Evolutionary conservation across 371 early-diverging fungal genomes (phyloP).

Genomic region (Chytridiales sp.): DNA sequence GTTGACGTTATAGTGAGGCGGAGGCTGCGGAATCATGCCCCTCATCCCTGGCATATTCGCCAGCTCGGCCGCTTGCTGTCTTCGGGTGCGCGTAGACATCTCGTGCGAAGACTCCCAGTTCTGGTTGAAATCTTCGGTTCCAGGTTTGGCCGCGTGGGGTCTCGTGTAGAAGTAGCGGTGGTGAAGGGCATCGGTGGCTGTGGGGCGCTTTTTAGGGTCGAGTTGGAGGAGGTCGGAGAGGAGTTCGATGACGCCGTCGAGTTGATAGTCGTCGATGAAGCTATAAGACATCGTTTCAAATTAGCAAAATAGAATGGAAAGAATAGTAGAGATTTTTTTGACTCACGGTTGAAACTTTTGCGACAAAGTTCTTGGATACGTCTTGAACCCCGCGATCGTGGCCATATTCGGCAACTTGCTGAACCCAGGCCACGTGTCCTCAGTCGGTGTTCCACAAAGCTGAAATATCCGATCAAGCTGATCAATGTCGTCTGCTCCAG

Average conservation of each 20-base stretch:
- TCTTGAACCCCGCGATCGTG: slow-evolving; percentile 30
- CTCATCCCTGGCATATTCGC: slow-evolving; percentile 10
- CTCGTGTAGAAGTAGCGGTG: slow-evolving; percentile 9
- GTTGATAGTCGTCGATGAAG: slow-evolving; percentile 2
- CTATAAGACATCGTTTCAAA: background rate
- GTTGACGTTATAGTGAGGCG: slow-evolving; percentile 13
- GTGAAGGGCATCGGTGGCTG: background rate
- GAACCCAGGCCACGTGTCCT: slow-evolving; percentile 48
- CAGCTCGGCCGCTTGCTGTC: background rate
- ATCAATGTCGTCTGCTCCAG: slow-evolving; percentile 52
- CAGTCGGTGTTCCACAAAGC: slow-evolving; percentile 55
- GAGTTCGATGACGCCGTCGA: slow-evolving; percentile 13
- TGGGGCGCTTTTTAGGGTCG: slow-evolving; percentile 2
- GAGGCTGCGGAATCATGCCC: background rate
- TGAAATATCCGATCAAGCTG: slow-evolving; percentile 57
- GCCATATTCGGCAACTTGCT: slow-evolving; percentile 19
- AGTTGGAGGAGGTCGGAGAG: background rate
- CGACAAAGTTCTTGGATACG: background rate
- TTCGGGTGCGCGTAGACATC: background rate
- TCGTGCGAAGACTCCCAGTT: slow-evolving; percentile 17
- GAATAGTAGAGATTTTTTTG: background rate
- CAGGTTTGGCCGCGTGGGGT: slow-evolving; percentile 6
- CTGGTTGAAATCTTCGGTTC: slow-evolving; percentile 7
- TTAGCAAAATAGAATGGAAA: background rate
- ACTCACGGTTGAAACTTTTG: slow-evolving; percentile 4